Base-by-base conservation (phyloP, 345 rosid genomes). In the Hirschfeldia incana region DNA sequence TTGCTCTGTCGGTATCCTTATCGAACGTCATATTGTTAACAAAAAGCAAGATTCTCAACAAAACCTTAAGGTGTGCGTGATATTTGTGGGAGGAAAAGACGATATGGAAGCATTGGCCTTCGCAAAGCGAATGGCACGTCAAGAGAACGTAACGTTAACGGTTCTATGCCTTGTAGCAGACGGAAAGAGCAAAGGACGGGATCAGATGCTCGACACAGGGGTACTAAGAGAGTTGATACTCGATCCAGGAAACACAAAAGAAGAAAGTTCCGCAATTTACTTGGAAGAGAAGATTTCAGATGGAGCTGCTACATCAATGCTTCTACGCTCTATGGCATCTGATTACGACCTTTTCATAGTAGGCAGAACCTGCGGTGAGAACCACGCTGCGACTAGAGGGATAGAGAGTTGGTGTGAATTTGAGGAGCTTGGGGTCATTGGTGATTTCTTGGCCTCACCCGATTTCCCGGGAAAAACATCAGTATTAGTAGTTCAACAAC, bases 21-120 rank as follows among this genome's bases (percentile, higher is more conserved):
- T 88, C 1, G 85, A 84, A 26, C 67, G 51, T 2, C 65, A 64
- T 10, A 5, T 64, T 34, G 44, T 74, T 62, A 66, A 42, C 33
- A 59, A 77, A 9, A n/a, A 62, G 21, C 49, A 16, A 76, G 79
- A 74, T 4, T 1, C 49, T 39, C 75, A 76, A 3, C 9, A 57
- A 30, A 59, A 2, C 39, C 65, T 53, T 9, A 79, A 79, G 78
- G 67, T 79, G 2, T 78, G 74, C 36, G 30, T 80, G 77, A 49
- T 90, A 6, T 90, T 86, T 72, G 72, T 85, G 3, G 93, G 95
- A 1, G 93, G 91, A 1, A 64, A 37, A 8, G 90, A 90, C 6
- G 90, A 90, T 46, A 76, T 86, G 0, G 93, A 87, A 53, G 89
- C 91, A 4, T 63, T 90, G 4, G 70, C 84, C 5, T 76, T 83